Evolutionary conservation across 2,329 filamentous ascomycete species (phyloP).

Genomic region (Pseudophaeomoniella oleicola): DNA sequence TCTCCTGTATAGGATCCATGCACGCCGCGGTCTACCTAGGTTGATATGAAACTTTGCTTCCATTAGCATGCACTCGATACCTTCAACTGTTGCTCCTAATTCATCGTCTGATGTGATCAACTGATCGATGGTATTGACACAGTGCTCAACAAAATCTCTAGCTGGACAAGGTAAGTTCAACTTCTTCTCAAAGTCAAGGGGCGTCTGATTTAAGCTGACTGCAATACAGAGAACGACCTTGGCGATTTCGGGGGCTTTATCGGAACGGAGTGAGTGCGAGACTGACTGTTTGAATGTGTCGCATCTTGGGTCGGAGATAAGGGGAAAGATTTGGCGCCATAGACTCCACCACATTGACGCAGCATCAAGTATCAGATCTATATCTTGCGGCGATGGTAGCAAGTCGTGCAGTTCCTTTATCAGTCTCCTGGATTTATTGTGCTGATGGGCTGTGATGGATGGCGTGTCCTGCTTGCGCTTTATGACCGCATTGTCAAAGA

Average conservation of each 20-base stretch:
- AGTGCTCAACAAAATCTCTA: slow-evolving; percentile 29
- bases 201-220: slow-evolving; percentile 27
- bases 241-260: slow-evolving; percentile 22
- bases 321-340: slow-evolving; percentile 20
- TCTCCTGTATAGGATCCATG: slow-evolving; percentile 37
- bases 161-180: slow-evolving; percentile 23
- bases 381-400: slow-evolving; percentile 18
- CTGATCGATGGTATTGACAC: slow-evolving; percentile 30
- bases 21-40: slow-evolving; percentile 38
- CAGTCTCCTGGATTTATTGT: slow-evolving; percentile 13
- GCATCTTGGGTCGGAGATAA: slow-evolving; percentile 14
- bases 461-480: slow-evolving; percentile 15
- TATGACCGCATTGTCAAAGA: slow-evolving; percentile 24
- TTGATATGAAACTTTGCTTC: slow-evolving; percentile 39
- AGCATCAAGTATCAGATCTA: slow-evolving; percentile 17
- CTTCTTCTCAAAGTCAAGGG: slow-evolving; percentile 22
- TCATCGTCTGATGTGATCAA: slow-evolving; percentile 36
- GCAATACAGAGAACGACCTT: slow-evolving; percentile 30
- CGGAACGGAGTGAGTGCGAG: slow-evolving; percentile 18
- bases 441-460: slow-evolving; percentile 12
- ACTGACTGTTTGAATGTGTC: slow-evolving; percentile 20
- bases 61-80: slow-evolving; percentile 37
- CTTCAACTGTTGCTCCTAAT: slow-evolving; percentile 34
- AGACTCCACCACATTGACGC: slow-evolving; percentile 16
- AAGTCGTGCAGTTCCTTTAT: slow-evolving; percentile 16